Evolutionary conservation across 2,329 filamentous ascomycete genomes (phyloP), one percentile per base, ranked within the genome.

Genomic region (Uncinocarpus reesii): DNA sequence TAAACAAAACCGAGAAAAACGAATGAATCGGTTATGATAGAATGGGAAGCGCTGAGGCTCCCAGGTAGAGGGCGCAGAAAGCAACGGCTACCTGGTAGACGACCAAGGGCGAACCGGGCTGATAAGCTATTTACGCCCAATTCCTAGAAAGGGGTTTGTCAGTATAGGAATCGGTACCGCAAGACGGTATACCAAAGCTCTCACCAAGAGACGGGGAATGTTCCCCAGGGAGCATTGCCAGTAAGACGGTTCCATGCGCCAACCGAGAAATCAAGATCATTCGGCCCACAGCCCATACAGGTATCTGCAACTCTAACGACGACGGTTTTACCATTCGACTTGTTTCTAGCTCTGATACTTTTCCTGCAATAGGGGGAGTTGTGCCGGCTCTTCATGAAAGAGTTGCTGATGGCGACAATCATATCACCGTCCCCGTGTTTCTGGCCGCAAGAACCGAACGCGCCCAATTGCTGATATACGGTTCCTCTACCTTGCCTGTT

Each of bases 201-300:
- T 24, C 28, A 54, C 53, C 53, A 53, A 20, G 45, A 15, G 28
- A 46, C 31, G 13, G 49, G 42, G 24, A 53, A 52, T 3, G 42
- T 26, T 13, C 49, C 47, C 36, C 43, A 50, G 8, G 50, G 31
- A 18, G 43, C 46, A 37, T 47, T 42, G 38, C 42, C 36, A 4
- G 52, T 54, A 16, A 54, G 16, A 4, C 11, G 13, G 32, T 54
- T 48, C 52, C 52, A 54, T 7, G 52, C 50, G 4, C 50, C 52
- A 6, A 54, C 32, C 15, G 49, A 49, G 35, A 55, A 52, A 40
- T 55, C 53, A 45, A 55, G 24, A 42, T 55, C 53, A 20, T 49
- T 40, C 20, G 26, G n/a, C 6, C 47, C 47, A 35, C 53, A 55
- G 8, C 28, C 44, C 18, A 15, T 21, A 32, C 53, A 55, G 23